These are phyloP conservation scores for Huntiella savannae DNA, from an alignment of 2,329 filamentous ascomycete genomes.

Conservation along the genomic window DNA sequence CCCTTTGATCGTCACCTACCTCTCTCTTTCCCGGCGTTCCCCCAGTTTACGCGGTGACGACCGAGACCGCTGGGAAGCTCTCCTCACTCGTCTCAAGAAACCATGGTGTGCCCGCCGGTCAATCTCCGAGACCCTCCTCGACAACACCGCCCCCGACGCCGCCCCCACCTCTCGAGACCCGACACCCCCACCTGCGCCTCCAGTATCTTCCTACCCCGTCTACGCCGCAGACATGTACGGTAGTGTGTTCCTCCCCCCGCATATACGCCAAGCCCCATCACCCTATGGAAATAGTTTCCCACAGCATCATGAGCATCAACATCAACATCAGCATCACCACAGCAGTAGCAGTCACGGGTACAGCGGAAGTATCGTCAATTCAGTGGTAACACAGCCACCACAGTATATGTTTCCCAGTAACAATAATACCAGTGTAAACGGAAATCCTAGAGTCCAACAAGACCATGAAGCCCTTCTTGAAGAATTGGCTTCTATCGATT, in stretches of 20 bases:
- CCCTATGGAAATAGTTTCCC: too few species aligned
- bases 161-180: background rate
- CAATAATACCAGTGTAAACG: background rate
- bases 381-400: slow-evolving; percentile 4
- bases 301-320: too few species aligned
- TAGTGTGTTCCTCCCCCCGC: too few species aligned
- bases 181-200: background rate
- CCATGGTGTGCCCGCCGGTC: background rate
- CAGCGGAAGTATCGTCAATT: background rate
- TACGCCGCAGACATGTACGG: too few species aligned
- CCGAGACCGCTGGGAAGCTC: slow-evolving; percentile 17
- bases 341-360: background rate
- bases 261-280: too few species aligned
- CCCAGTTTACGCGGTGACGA: slow-evolving; percentile 19
- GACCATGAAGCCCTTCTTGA: slow-evolving; percentile 35
- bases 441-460: slow-evolving; percentile 1
- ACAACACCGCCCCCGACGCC: background rate
- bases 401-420: slow-evolving; percentile 5
- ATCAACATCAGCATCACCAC: too few species aligned
- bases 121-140: background rate
- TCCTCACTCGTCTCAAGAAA: slow-evolving; percentile 15
- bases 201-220: background rate
- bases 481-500: slow-evolving; percentile 32
- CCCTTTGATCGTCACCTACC: slow-evolving; percentile 18
- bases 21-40: slow-evolving; percentile 20